Evolutionary conservation across 306 rosid species (phyloP).

Genomic region (Cicer arietinum): DNA sequence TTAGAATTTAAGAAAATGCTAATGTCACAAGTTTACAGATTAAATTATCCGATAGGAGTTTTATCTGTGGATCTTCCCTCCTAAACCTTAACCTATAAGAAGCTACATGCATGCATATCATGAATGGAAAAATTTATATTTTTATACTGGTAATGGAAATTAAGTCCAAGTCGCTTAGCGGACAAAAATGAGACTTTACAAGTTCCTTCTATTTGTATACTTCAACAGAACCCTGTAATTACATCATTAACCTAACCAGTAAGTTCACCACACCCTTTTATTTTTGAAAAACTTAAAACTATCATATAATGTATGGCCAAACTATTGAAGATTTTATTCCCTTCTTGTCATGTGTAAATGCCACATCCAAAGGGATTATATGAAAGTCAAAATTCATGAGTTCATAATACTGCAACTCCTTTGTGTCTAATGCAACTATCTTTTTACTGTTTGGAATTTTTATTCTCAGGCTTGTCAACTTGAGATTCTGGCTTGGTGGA

Average conservation of each 20-base stretch:
- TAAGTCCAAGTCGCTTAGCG: conserved; percentile 25
- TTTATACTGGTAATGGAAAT: not conserved
- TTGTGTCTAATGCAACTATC: not conserved
- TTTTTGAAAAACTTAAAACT: conserved; percentile 34
- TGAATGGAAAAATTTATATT: not conserved
- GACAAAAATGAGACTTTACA: conserved; percentile 53
- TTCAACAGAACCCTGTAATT: conserved; percentile 41
- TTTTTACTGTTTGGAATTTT: conserved; percentile 3
- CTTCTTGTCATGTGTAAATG: conserved; percentile 50
- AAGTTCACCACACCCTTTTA: conserved; percentile 37
- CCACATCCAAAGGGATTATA: conserved; percentile 43
- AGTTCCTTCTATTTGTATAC: conserved; percentile 42
- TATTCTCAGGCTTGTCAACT: conserved; percentile 34
- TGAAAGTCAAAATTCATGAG: conserved; percentile 30
- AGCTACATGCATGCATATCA: not conserved
- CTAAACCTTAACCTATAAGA: not conserved
- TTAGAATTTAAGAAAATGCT: no score
- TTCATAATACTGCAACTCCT: conserved; percentile 34
- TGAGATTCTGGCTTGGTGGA: conserved; percentile 51
- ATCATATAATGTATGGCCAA: conserved; percentile 15
- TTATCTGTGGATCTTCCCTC: not conserved
- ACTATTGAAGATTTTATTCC: conserved; percentile 38
- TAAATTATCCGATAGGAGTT: not conserved
- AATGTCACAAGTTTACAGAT: not conserved
- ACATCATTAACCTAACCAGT: conserved; percentile 48